Conservation (phyloP, 2,329 filamentous ascomycete genomes). For the Stachybotrys chartarum region DNA sequence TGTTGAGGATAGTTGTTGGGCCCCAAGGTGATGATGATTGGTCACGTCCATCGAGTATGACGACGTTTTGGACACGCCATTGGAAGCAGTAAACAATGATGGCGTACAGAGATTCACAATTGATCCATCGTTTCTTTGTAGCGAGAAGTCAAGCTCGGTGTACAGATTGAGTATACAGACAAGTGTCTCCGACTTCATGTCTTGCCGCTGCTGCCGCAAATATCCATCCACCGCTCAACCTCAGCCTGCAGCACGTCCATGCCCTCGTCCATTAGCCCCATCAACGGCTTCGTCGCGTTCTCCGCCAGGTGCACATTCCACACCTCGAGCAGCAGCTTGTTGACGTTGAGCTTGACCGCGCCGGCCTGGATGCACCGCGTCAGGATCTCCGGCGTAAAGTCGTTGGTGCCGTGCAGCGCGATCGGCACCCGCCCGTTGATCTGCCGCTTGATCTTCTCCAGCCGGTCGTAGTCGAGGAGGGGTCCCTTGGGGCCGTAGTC, state of each 20-base stretch:
- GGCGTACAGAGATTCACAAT: no score
- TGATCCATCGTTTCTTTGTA: no score
- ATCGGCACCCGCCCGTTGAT: constrained; percentile 30
- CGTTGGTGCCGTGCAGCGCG: constrained; percentile 51
- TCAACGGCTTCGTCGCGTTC: constrained; percentile 3
- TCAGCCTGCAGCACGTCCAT: constrained; percentile 8
- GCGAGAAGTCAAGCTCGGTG: no score
- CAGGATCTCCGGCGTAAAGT: constrained; percentile 43
- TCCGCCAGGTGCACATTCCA: constrained; percentile 6
- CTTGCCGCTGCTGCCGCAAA: constrained; percentile 10
- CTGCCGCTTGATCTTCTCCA: constrained; percentile 25
- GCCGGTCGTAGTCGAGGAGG: constrained; percentile 43
- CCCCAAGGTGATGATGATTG: no score
- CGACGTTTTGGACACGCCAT: no score
- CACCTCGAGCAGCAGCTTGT: constrained; percentile 39
- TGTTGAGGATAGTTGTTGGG: no score
- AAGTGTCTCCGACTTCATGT: neutral
- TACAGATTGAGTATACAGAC: no score
- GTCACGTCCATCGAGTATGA: no score
- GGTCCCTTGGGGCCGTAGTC: constrained; percentile 62
- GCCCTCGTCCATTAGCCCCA: constrained; percentile 7
- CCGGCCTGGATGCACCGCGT: constrained; percentile 42
- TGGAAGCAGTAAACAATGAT: no score
- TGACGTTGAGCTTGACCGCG: constrained; percentile 51
- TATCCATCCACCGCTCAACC: constrained; percentile 11